Evolutionary conservation across 257 asterid species (phyloP).

Genomic region (Parsonsia alboflavescens): DNA sequence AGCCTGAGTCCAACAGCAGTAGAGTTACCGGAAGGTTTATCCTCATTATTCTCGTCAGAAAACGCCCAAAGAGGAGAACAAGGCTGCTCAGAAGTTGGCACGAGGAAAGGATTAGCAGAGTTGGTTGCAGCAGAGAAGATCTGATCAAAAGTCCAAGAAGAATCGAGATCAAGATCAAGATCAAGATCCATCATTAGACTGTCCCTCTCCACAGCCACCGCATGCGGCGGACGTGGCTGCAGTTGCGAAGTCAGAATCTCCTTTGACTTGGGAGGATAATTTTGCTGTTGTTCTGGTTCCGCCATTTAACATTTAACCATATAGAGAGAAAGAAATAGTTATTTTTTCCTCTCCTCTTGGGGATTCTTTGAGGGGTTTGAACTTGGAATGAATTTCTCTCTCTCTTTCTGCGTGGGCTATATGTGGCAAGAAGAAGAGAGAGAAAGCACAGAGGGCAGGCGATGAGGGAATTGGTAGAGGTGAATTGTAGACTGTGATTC

Average conservation of each 20-base stretch:
- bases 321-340: neutral
- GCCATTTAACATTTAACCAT: constrained; percentile 39
- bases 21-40: constrained; percentile 20
- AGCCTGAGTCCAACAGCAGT: constrained; percentile 36
- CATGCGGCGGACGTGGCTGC: constrained; percentile 11
- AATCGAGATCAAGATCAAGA: constrained; percentile 69
- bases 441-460: neutral
- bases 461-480: neutral
- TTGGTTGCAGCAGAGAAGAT: constrained; percentile 45
- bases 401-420: neutral
- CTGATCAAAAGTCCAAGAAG: constrained; percentile 82
- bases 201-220: constrained; percentile 23
- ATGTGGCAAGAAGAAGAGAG: constrained; percentile 13
- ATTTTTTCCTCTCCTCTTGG: neutral
- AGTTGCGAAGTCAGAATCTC: constrained; percentile 16
- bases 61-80: constrained; percentile 80
- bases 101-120: constrained; percentile 40
- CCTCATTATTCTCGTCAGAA: constrained; percentile 49
- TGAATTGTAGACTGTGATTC: constrained; percentile 7
- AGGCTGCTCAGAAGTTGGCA: constrained; percentile 60
- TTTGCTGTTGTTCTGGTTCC: constrained; percentile 27
- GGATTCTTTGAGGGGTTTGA: neutral
- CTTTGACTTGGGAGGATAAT: constrained; percentile 16
- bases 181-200: constrained; percentile 59
- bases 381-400: neutral